Evolutionary conservation across 768 basidiomycete genomes (phyloP).

Genomic region (Tricholoma terreum): DNA sequence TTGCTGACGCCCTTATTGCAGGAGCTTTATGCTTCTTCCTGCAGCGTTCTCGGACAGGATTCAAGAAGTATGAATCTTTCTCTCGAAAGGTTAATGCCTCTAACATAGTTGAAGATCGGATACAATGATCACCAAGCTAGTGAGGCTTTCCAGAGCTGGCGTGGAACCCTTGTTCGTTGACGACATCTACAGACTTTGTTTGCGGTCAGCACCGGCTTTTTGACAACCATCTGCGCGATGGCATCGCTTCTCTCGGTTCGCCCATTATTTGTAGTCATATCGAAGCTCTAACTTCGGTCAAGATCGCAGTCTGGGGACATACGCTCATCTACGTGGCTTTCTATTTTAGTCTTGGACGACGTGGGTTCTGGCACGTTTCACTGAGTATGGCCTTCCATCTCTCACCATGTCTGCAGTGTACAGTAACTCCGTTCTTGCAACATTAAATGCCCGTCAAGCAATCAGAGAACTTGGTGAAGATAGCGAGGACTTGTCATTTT

Average conservation of each 20-base stretch:
- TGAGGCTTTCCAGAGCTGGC: conserved; percentile 2
- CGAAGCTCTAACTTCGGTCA: neutral
- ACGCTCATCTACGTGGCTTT: conserved; percentile 58
- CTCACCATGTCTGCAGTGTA: conserved; percentile 36
- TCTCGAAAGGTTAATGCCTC: conserved; percentile 11
- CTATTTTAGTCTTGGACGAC: conserved; percentile 52
- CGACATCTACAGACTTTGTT: conserved; percentile 33
- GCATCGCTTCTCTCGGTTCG: conserved; percentile 39
- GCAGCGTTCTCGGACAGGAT: conserved; percentile 49
- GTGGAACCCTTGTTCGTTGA: neutral
- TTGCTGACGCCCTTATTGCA: conserved; percentile 49
- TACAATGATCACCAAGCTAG: conserved; percentile 42
- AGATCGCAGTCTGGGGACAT: conserved; percentile 32
- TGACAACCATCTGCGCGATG: conserved; percentile 42
- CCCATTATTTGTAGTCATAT: neutral
- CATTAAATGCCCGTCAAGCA: conserved; percentile 46
- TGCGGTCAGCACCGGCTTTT: conserved; percentile 38
- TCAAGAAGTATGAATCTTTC: conserved; percentile 39
- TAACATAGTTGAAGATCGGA: conserved; percentile 32
- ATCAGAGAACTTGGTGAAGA: conserved; percentile 44
- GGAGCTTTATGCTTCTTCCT: conserved; percentile 48
- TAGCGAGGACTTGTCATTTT: conserved; percentile 45
- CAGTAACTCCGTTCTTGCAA: conserved; percentile 53
- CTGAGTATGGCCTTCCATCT: neutral
- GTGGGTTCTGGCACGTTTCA: conserved; percentile 26